Percentiles rank a stretch among this genome's conserved stretches.
Evolutionary conservation across 2,329 filamentous ascomycete genomes (phyloP).

Genomic region (Xylariaceae sp.): DNA sequence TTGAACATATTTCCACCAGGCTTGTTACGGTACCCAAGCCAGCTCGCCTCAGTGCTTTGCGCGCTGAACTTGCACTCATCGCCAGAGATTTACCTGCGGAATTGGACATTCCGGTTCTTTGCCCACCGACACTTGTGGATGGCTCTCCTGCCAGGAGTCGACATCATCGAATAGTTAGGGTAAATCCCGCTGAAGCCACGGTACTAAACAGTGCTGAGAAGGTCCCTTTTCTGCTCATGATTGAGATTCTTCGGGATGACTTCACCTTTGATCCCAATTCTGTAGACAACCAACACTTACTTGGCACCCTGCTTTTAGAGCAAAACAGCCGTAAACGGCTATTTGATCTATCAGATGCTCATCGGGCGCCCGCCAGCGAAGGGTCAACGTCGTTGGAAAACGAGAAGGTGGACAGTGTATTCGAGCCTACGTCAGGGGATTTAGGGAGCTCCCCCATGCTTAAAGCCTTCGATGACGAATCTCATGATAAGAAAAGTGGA

Average conservation of each 20-base stretch:
- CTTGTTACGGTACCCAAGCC: constrained; percentile 76
- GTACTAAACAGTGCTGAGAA: constrained; percentile 83
- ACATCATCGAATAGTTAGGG: constrained; percentile 75
- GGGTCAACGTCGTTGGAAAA: constrained; percentile 38
- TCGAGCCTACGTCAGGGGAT: constrained; percentile 76
- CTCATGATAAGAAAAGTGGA: constrained; percentile 31
- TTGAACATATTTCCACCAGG: constrained; percentile 81
- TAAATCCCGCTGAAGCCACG: constrained; percentile 79
- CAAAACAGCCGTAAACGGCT: constrained; percentile 54
- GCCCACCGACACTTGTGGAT: constrained; percentile 66
- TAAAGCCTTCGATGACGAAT: constrained; percentile 46
- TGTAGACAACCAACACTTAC: constrained; percentile 62
- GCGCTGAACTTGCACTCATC: constrained; percentile 75
- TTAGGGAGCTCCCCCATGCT: constrained; percentile 68
- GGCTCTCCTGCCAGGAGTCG: constrained; percentile 68
- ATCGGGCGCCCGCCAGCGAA: constrained; percentile 42
- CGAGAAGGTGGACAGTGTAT: constrained; percentile 61
- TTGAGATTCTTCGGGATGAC: constrained; percentile 74
- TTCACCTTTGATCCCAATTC: constrained; percentile 76
- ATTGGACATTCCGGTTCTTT: constrained; percentile 77
- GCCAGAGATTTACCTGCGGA: constrained; percentile 77
- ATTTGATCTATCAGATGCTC: constrained; percentile 65
- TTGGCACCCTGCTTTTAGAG: constrained; percentile 52
- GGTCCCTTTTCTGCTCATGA: constrained; percentile 79
- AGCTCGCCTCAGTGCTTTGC: constrained; percentile 71